Base-by-base conservation (phyloP, 257 asterid species). In the Ophiorrhiza pumila region DNA sequence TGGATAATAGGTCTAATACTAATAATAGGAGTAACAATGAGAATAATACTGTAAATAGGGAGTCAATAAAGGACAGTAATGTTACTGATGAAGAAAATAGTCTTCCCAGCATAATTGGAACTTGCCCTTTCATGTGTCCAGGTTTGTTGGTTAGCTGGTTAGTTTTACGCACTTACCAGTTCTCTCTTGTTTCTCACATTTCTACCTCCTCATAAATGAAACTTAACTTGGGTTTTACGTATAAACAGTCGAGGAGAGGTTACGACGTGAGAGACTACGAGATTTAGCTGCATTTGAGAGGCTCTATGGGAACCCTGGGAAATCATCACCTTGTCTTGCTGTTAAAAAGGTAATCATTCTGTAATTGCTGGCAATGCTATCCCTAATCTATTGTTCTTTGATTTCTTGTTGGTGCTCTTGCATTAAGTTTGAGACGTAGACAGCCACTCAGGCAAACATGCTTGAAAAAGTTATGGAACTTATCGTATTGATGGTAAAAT, bases 211-310 rank as follows among this genome's bases (percentile, higher is more conserved):
- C 22, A 13, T 4, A 42, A 23, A 10, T 32, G 23, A 14, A 37
- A 62, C 2, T 18, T 23, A n/a, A 42, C 29, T 37, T 57, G 35
- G 32, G 45, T 66, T 78, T 73, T 23, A 29, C 49, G 9, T n/a
- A 42, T 70, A 4, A 63, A 68, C 88, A 94, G 98, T 83, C 78
- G 92, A 88, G 65, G 97, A 94, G 88, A 88, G 90, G 79, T 75
- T 42, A 50, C 85, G 90, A 78, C 95, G 98, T 29, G 95, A 91
- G 89, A 84, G 93, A 84, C 83, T 94, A 65, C 84, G 97, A 39
- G 98, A 94, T 87, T 87, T 94, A 81, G 89, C 96, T 75, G 88
- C 85, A 31, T 94, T 94, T 57, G 98, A 94, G 90, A 91, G 97
- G 89, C 83, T 91, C 68, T 71, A 87, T 72, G 96, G 93, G 13